A percentile compares a stretch with the other conserved stretches of the same genome.
Evolutionary conservation across 805 yeast species (phyloP).

Genomic region (Priceomyces medius): DNA sequence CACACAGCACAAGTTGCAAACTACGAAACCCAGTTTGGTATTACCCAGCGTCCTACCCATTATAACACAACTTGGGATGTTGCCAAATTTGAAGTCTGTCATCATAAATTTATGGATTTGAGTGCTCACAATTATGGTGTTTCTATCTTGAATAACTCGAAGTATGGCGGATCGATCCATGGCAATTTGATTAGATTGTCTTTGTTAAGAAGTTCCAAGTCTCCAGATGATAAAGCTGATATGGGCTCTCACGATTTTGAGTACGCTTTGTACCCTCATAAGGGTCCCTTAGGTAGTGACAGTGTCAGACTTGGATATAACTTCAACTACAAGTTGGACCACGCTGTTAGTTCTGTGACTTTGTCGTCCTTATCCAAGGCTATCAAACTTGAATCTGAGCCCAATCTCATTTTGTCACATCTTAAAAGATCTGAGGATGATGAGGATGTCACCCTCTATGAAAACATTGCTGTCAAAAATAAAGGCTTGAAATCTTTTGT

Average conservation of each 20-base stretch:
- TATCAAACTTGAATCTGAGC: slow-evolving; percentile 43
- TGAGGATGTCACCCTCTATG: slow-evolving; percentile 48
- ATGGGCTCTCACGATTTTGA: slow-evolving; percentile 84
- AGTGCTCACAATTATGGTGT: slow-evolving; percentile 88
- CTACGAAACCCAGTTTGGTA: slow-evolving; percentile 93
- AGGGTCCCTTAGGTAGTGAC: slow-evolving; percentile 59
- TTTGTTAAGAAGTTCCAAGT: slow-evolving; percentile 84
- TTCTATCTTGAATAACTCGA: slow-evolving; percentile 75
- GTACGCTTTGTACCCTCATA: slow-evolving; percentile 84
- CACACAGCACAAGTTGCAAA: slow-evolving; percentile 67
- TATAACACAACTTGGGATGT: slow-evolving; percentile 95
- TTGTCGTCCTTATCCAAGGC: slow-evolving; percentile 17
- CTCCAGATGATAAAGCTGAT: slow-evolving; percentile 93
- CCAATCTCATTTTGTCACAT: slow-evolving; percentile 66
- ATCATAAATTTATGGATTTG: slow-evolving; percentile 90
- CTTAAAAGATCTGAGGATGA: slow-evolving; percentile 90
- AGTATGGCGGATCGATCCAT: slow-evolving; percentile 90
- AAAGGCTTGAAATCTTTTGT: slow-evolving; percentile 48
- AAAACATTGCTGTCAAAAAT: slow-evolving; percentile 44
- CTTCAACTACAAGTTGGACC: slow-evolving; percentile 59
- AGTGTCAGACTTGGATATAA: slow-evolving; percentile 76
- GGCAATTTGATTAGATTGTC: slow-evolving; percentile 91
- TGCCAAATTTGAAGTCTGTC: slow-evolving; percentile 94
- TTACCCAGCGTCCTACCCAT: slow-evolving; percentile 90
- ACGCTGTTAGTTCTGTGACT: slow-evolving; percentile 11